phyloP scores from a whole-genome alignment of 257 asterid genomes.

The Jacaranda mimosifolia region DNA sequence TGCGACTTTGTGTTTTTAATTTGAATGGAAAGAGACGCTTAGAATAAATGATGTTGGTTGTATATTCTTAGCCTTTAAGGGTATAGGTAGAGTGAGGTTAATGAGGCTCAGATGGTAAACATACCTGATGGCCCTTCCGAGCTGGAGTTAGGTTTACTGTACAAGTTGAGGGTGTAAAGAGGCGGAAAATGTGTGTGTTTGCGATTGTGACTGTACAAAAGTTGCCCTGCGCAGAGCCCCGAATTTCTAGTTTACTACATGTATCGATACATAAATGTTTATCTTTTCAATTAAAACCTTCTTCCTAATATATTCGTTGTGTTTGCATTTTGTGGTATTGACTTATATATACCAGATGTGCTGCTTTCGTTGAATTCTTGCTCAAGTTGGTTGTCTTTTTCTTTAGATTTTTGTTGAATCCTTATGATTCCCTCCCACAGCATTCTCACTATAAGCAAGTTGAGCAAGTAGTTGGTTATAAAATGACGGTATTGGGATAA shows the following conservation, averaged over 20 bases:
- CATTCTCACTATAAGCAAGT: too few species aligned
- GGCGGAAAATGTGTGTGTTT: conserved; percentile 35
- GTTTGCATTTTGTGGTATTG: background rate
- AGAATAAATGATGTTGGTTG: conserved; percentile 57
- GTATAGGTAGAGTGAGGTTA: conserved; percentile 57
- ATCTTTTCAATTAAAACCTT: background rate
- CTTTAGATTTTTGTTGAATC: too few species aligned
- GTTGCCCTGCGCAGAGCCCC: conserved; percentile 7
- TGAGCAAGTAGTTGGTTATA: too few species aligned
- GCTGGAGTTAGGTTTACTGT: conserved; percentile 47
- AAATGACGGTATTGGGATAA: too few species aligned
- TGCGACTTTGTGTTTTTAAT: conserved; percentile 40
- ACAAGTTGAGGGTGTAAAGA: conserved; percentile 57
- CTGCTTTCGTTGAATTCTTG: too few species aligned
- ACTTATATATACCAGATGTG: too few species aligned
- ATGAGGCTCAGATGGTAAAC: conserved; percentile 50
- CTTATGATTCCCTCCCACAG: too few species aligned
- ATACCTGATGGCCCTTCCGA: conserved; percentile 51
- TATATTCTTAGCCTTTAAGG: conserved; percentile 58
- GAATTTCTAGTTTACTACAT: background rate
- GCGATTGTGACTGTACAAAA: conserved; percentile 41
- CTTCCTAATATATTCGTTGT: background rate
- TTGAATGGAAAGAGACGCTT: conserved; percentile 42
- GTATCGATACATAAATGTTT: conserved; percentile 5
- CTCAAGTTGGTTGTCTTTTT: too few species aligned